phyloP scores from a whole-genome alignment of 768 basidiomycete genomes.

The Suillus hirtellus region DNA sequence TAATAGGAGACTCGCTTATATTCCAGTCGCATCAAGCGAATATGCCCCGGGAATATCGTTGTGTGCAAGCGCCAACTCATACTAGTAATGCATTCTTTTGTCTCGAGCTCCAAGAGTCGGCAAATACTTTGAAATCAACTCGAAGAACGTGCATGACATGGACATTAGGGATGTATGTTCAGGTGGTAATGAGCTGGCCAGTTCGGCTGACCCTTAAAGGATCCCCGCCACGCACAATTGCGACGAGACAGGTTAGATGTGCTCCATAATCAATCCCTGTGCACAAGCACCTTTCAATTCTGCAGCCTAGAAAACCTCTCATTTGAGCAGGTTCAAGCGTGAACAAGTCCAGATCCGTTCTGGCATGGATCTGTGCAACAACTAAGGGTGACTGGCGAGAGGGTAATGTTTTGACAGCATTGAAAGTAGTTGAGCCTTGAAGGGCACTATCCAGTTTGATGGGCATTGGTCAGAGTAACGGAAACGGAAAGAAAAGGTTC shows the following conservation, averaged over 20 bases:
- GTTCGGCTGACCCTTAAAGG: not conserved
- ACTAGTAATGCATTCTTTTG: not conserved
- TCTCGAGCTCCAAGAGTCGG: not conserved
- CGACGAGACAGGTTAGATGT: not conserved
- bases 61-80: not conserved
- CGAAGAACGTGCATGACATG: not conserved
- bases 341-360: not conserved
- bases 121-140: not conserved
- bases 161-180: not conserved
- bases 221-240: too few relatives aligned
- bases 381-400: not conserved
- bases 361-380: not conserved
- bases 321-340: not conserved
- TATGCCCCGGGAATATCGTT: not conserved
- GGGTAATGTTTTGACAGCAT: not conserved
- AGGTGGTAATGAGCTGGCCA: not conserved
- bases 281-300: not conserved
- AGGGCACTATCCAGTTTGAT: too few relatives aligned
- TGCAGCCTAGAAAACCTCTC: not conserved
- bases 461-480: not conserved
- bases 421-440: too few relatives aligned
- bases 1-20: not conserved
- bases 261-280: not conserved
- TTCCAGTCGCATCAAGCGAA: not conserved
- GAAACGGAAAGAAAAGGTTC: not conserved